Evolutionary conservation across 331 rosid genomes (phyloP).

Genomic region (Quercus tomentella): DNA sequence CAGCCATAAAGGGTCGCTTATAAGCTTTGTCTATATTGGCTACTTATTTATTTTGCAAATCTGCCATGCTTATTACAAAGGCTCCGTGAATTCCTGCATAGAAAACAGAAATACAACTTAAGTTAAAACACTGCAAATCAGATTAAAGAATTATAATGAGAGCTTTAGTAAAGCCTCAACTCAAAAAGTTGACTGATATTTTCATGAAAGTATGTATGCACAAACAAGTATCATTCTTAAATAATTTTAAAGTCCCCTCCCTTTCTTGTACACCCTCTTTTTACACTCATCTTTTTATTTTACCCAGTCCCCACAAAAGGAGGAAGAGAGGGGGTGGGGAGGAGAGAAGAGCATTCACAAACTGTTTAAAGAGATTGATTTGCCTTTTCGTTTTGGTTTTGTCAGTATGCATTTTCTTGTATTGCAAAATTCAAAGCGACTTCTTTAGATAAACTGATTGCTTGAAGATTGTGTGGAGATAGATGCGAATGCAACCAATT

Average conservation of each 20-base stretch:
- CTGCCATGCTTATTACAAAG: not conserved
- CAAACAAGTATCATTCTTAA: not conserved
- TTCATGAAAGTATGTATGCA: not conserved
- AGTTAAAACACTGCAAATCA: not conserved
- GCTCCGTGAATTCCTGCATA: slow-evolving; percentile 16
- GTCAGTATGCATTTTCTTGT: no score
- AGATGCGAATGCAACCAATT: no score
- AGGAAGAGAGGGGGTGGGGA: not conserved
- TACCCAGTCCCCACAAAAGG: not conserved
- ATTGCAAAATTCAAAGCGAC: no score
- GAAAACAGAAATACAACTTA: not conserved
- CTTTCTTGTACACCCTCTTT: not conserved
- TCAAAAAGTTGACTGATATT: no score
- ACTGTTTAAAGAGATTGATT: no score
- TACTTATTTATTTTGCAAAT: not conserved
- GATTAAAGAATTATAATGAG: not conserved
- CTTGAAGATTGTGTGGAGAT: no score
- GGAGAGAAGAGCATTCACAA: no score
- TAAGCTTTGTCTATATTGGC: not conserved
- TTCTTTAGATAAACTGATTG: no score
- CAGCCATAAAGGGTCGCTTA: no score
- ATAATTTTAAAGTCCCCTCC: not conserved
- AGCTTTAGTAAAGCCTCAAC: not conserved
- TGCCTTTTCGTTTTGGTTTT: no score
- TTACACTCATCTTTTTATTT: not conserved